Evolutionary conservation across 768 basidiomycete species (phyloP), one percentile per base, ranked within the genome.

Genomic region (Podaxis sp.): DNA sequence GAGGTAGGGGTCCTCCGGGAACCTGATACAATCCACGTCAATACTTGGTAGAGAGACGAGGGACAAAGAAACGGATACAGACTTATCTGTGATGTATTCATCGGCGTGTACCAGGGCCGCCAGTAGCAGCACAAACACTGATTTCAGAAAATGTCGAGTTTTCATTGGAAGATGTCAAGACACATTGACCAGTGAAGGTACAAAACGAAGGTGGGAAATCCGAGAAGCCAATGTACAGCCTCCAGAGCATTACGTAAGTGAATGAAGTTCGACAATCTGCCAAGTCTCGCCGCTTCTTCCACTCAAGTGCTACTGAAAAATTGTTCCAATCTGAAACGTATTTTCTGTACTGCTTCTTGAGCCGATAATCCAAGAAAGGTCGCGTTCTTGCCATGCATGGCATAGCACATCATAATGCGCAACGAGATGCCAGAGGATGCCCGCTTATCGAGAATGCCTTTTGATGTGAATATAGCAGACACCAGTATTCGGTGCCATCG

Each of bases 1-100:
- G 35, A 95, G 82, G 67, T 93, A 92, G 0, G 95, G 95, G 71
- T 96, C 91, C 5, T 66, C 57, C 0, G 65, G 3, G 47, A 53
- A 68, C 50, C 67, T 69, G 55, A 25, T 28, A 14, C 21, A 47
- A 36, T 5, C 21, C 11, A 37, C 27, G 23, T 32, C 40, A 35
- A 25, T n/a, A 16, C 32, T 4, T 16, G 47, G 5, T 18, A 9
- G 38, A 38, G 18, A 21, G 38, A 36, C 9, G 18, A 25, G 47
- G 9, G 42, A 61, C 5, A 37, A n/a, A 21, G 16, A 10, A 23
- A 23, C 25, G 35, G 14, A 60, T 36, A 61, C 59, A 21, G 16
- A 61, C 59, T 37, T 44, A 18, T 32, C 52, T 46, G 14, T 23
- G 21, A 36, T 13, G 25, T 13, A 23, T 10, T 42, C 35, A 5